A percentile compares a stretch with the other conserved stretches of the same genome.
Conservation (phyloP, 768 basidiomycete genomes). For the Hirschioporus abietinus region DNA sequence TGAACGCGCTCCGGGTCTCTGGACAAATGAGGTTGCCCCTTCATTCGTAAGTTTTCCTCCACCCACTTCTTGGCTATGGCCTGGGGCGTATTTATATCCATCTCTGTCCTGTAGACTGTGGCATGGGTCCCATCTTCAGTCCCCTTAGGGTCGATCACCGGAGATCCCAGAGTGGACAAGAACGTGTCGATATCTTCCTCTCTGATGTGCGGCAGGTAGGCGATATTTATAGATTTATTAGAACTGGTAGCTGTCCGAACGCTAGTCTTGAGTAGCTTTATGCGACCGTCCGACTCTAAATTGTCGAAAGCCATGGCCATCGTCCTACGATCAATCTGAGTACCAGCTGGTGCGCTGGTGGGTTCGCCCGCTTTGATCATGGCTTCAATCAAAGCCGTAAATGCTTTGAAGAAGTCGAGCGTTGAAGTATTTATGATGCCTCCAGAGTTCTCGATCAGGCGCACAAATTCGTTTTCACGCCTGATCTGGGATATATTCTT, state of each 20-base stretch:
- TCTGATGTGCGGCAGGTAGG: constrained; percentile 56
- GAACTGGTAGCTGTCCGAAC: constrained; percentile 55
- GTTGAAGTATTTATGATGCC: constrained; percentile 63
- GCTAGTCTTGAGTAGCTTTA: constrained; percentile 67
- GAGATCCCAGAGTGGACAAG: constrained; percentile 43
- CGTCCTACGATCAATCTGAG: constrained; percentile 71
- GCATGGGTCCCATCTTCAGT: background rate
- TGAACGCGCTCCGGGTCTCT: constrained; percentile 40
- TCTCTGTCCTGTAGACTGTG: background rate
- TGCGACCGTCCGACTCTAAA: constrained; percentile 58
- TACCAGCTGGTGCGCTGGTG: constrained; percentile 63
- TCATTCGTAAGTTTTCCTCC: constrained; percentile 29
- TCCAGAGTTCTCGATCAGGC: constrained; percentile 56
- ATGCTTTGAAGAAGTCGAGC: constrained; percentile 66
- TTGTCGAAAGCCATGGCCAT: constrained; percentile 51
- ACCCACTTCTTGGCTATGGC: background rate
- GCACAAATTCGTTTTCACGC: constrained; percentile 74
- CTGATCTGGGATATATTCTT: constrained; percentile 74
- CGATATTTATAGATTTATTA: constrained; percentile 52
- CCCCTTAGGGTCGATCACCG: background rate
- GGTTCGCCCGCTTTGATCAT: constrained; percentile 58
- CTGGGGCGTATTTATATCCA: background rate
- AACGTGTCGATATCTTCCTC: constrained; percentile 53
- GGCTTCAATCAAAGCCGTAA: constrained; percentile 54
- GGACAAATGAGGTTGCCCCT: constrained; percentile 33